Percentiles rank a stretch among this genome's conserved stretches.
These are phyloP conservation scores for Gloeostereum incarnatum DNA, from an alignment of 768 basidiomycete species.

Conservation along the genomic window DNA sequence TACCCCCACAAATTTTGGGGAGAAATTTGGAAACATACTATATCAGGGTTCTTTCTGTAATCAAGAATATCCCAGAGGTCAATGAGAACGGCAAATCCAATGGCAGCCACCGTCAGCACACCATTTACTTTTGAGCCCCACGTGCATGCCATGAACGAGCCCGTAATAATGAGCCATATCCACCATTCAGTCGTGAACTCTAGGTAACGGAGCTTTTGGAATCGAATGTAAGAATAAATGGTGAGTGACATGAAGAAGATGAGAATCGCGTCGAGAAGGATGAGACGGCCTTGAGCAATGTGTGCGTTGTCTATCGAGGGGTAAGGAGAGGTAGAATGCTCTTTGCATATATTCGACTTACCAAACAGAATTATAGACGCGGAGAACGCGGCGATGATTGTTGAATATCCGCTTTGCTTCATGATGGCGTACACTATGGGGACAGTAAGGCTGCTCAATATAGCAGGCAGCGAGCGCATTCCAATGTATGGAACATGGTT, in stretches of 20 bases:
- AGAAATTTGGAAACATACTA: conserved; percentile 36
- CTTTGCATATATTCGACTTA: conserved; percentile 25
- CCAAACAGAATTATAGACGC: conserved; percentile 83
- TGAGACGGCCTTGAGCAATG: conserved; percentile 91
- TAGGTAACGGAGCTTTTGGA: conserved; percentile 90
- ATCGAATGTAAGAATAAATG: conserved; percentile 87
- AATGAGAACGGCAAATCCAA: conserved; percentile 86
- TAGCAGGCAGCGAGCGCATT: conserved; percentile 86
- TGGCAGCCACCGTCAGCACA: conserved; percentile 77
- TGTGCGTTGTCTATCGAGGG: conserved; percentile 79
- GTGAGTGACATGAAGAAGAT: conserved; percentile 96
- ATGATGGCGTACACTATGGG: conserved; percentile 93
- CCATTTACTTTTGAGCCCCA: conserved; percentile 99
- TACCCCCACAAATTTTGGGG: background rate
- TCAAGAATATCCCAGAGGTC: conserved; percentile 96
- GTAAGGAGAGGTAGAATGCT: conserved; percentile 6
- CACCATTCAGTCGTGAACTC: conserved; percentile 91
- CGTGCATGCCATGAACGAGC: conserved; percentile 90
- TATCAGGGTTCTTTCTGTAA: conserved; percentile 57
- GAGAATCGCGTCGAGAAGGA: conserved; percentile 88
- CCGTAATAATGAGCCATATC: conserved; percentile 87
- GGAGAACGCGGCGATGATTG: conserved; percentile 84
- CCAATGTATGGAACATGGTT: conserved; percentile 91
- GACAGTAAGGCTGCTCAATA: conserved; percentile 84
- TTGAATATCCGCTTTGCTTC: conserved; percentile 96